Evolutionary conservation across 345 rosid species (phyloP), one percentile per base, ranked within the genome.

Genomic region (Eucalyptus paniculata): DNA sequence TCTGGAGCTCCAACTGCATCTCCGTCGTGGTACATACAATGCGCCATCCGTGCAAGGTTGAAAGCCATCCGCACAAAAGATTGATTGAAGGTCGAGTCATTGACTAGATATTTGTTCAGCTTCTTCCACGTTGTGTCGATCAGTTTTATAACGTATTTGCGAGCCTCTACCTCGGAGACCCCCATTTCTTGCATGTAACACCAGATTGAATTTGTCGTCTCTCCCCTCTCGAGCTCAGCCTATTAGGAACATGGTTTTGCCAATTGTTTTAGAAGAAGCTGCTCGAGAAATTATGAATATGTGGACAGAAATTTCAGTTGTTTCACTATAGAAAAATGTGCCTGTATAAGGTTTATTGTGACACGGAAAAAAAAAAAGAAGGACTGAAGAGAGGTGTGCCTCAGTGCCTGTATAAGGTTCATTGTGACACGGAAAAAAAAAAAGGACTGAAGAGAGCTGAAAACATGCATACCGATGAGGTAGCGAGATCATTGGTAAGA

Each of bases 401-500:
- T n/a, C 17, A 7, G 58, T 51, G 56, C 56, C 21, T 51, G 9
- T 19, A 51, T 7, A 7, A 53, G 23, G 21, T 18, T 16, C 2
- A 53, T 19, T 19, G 56, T 53, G 19, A 53, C 8, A 53, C 4
- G 15, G 17, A 51, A 51, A 51, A 16, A 50, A 85, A 45, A 9
- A 11, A 5, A 3, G 54, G 32, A 47, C 24, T n/a, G 8, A 24
- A 42, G 24, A 50, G 32, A 44, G 50, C 4, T 24, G 28, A n/a
- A 23, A 17, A 72, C 16, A 15, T 19, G 53, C 54, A 16, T 92
- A 93, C 96, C 89, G 89, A 89, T 80, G 95, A 94, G n/a, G 95
- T 92, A 14, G 51, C 92, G 12, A 93, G 90, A 88, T 93, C 95
- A 50, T 93, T 92, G 86, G 89, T 91, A 8, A 93, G 92, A 65